Evolutionary conservation across 805 yeast species (phyloP).

Genomic region (Sugiyamaella chiloensis): DNA sequence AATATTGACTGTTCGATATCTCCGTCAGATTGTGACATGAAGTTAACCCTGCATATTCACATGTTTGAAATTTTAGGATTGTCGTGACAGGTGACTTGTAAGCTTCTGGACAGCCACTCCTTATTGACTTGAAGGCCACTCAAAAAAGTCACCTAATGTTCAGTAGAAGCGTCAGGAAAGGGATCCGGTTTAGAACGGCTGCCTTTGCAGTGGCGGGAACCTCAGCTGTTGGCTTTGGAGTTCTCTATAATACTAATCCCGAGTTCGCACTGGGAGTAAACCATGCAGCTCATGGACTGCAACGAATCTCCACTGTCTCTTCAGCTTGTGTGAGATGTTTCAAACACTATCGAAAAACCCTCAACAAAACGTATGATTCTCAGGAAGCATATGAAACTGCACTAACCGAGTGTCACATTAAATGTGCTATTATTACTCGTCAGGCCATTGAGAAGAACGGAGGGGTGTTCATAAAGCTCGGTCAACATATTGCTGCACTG

Average conservation of each 20-base stretch:
- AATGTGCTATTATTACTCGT: conserved; percentile 76
- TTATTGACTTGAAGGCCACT: no score
- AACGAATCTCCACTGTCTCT: conserved; percentile 31
- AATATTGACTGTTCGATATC: no score
- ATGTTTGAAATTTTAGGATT: neutral
- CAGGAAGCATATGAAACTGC: conserved; percentile 50
- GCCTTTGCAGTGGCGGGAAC: neutral
- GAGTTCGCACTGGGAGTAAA: conserved; percentile 24
- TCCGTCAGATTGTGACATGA: neutral
- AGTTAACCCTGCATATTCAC: neutral
- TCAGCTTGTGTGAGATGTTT: conserved; percentile 72
- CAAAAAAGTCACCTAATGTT: no score
- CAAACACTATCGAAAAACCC: conserved; percentile 56
- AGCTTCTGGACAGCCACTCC: neutral
- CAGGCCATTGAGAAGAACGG: conserved; percentile 81
- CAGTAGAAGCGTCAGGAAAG: neutral
- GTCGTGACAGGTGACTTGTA: neutral
- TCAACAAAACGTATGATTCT: conserved; percentile 44
- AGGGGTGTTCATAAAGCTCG: conserved; percentile 89
- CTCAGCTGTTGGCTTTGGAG: conserved; percentile 10
- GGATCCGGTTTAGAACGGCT: neutral
- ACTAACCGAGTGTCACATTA: conserved; percentile 61
- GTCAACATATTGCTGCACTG: conserved; percentile 91
- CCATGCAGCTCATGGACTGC: conserved; percentile 24
- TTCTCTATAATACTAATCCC: conserved; percentile 24